A percentile compares a stretch with the other conserved stretches of the same genome.
Conservation (phyloP, 2,329 filamentous ascomycete genomes). For the Dactylonectria macrodidyma region DNA sequence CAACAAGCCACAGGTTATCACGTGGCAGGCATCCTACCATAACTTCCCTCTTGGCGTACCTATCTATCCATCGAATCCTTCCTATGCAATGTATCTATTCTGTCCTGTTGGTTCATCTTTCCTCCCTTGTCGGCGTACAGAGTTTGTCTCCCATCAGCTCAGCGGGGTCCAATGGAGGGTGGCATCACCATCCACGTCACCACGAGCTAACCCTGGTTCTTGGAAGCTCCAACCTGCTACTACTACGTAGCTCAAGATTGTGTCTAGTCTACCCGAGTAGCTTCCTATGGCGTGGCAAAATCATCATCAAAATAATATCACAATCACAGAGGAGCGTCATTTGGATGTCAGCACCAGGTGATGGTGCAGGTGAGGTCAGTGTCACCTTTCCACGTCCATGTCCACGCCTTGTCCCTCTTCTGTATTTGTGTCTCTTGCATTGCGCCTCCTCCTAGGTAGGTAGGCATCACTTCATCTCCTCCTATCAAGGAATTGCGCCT, state of each 20-base stretch:
- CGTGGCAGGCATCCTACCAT: not conserved
- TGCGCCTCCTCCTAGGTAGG: no score
- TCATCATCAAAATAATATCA: not conserved
- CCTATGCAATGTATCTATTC: no score
- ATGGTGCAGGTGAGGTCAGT: not conserved
- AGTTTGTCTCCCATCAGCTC: no score
- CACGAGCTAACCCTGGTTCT: not conserved
- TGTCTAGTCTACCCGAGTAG: not conserved
- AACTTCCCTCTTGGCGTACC: not conserved
- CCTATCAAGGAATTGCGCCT: not conserved
- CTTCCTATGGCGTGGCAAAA: not conserved
- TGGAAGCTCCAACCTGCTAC: not conserved
- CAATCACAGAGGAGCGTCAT: no score
- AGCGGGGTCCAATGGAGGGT: not conserved
- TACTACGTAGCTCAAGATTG: no score
- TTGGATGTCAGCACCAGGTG: not conserved
- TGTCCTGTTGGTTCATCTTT: no score
- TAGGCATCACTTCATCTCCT: not conserved
- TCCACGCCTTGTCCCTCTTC: not conserved
- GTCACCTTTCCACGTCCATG: not conserved
- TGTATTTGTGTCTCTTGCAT: no score
- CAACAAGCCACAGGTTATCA: no score
- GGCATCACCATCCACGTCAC: not conserved
- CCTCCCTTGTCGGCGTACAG: no score
- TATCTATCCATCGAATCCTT: no score